Evolutionary conservation across 2,329 filamentous ascomycete species (phyloP), one percentile per base, ranked within the genome.

Genomic region (Penicillium sp.): DNA sequence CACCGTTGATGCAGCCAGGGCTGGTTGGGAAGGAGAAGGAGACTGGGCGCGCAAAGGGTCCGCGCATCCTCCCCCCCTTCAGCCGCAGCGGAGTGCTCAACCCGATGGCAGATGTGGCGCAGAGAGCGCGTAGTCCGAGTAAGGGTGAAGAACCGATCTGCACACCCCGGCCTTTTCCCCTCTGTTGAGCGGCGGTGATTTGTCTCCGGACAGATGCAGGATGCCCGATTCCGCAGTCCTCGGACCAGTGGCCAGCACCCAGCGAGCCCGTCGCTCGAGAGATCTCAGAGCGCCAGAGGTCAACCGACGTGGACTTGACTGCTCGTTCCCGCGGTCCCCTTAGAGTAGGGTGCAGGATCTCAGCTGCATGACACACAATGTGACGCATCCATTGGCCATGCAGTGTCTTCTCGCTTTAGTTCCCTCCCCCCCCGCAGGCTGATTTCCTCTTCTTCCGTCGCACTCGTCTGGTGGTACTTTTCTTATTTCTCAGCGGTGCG

Each of bases 91-190:
- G 27, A 16, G 21, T 13, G 36, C 13, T 29, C 20, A 36, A 34
- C n/a, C n/a, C n/a, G n/a, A n/a, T 27, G 41, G 29, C 45, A 39
- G 18, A 23, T 43, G 48, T 53, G 50, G 46, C 46, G 46, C 43
- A 50, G 17, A 39, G 25, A 35, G 11, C 29, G n/a, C 32, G 31
- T 43, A 46, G 42, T 41, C 45, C 41, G 40, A 33, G 42, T 25
- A 46, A 38, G 18, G 31, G 40, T 16, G 20, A 30, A 47, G 35
- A 42, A 45, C 23, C 16, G 45, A 48, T 48, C 45, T 48, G 45
- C 45, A 45, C 39, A 21, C 34, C 17, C 26, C 23, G 31, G 31
- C 18, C 19, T 25, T 18, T 18, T 18, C 15, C 21, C 18, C n/a
- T 7, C 7, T 11, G 7, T 17, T 21, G 26, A 21, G 26, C 21